These are phyloP conservation scores for Astraeus odoratus DNA, from an alignment of 768 basidiomycete species.

Conservation along the genomic window DNA sequence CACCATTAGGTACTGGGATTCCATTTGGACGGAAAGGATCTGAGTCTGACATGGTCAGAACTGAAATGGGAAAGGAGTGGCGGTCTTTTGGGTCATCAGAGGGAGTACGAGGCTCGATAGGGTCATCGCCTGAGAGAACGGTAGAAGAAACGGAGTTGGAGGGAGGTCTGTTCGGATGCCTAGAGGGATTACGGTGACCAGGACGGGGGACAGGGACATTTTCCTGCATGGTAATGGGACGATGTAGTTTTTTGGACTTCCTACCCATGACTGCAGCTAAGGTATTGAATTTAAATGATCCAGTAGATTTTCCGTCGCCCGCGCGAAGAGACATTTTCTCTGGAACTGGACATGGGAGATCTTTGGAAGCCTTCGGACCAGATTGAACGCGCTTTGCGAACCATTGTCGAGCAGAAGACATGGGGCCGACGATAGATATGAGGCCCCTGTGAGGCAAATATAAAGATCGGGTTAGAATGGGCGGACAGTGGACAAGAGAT, in stretches of 20 bases:
- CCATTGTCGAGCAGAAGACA: conserved; percentile 22
- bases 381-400: conserved; percentile 18
- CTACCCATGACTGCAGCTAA: conserved; percentile 57
- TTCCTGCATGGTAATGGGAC: conserved; percentile 48
- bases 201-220: conserved; percentile 17
- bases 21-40: conserved; percentile 58
- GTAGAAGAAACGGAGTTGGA: conserved; percentile 52
- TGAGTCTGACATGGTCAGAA: conserved; percentile 54
- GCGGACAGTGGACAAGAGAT: too few relatives aligned
- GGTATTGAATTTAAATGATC: conserved; percentile 43
- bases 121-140: conserved; percentile 46
- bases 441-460: neutral
- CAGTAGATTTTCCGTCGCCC: conserved; percentile 17
- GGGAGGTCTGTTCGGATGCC: conserved; percentile 34
- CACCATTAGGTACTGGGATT: conserved; percentile 33
- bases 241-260: conserved; percentile 50
- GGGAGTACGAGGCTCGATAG: conserved; percentile 49
- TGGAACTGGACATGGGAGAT: conserved; percentile 23
- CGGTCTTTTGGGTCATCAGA: conserved; percentile 32
- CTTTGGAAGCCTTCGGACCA: conserved; percentile 17
- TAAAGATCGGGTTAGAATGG: neutral
- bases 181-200: conserved; percentile 13
- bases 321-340: conserved; percentile 19
- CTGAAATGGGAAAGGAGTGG: conserved; percentile 34
- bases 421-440: too few relatives aligned